These are phyloP conservation scores for Populus simonii DNA, from an alignment of 345 rosid genomes.

Conservation along the genomic window DNA sequence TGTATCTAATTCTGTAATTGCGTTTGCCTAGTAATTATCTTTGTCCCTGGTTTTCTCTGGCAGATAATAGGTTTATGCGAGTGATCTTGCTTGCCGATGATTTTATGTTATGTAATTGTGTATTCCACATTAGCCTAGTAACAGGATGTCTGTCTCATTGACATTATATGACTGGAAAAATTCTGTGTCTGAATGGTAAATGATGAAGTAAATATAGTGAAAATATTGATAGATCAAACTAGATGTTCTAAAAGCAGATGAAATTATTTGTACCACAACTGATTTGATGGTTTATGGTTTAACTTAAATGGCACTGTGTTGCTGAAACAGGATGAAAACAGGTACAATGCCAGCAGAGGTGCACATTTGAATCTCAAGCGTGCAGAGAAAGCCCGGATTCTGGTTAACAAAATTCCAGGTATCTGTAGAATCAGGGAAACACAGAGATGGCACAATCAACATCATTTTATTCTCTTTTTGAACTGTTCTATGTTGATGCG, in stretches of 20 bases:
- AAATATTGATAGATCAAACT: neutral
- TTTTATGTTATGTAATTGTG: neutral
- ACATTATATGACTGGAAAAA: neutral
- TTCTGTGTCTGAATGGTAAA: neutral
- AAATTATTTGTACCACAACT: neutral
- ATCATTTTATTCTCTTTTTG: neutral
- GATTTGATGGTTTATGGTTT: neutral
- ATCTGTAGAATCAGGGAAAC: constrained; percentile 18
- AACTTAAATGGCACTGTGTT: constrained; percentile 2
- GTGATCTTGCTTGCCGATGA: neutral
- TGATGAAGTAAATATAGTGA: neutral
- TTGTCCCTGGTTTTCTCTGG: neutral
- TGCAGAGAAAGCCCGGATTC: constrained; percentile 86
- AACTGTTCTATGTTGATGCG: neutral
- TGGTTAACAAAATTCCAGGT: constrained; percentile 98
- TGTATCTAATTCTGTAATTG: neutral
- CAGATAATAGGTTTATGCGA: neutral
- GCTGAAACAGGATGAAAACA: constrained; percentile 83
- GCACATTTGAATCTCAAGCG: constrained; percentile 99
- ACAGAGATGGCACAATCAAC: neutral
- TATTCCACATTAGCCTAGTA: neutral
- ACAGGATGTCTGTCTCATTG: neutral
- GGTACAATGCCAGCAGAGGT: constrained; percentile 95
- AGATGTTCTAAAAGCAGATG: neutral
- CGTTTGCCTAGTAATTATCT: neutral